Base-by-base conservation (phyloP, 768 basidiomycete genomes). In the Galerina sulciceps region DNA sequence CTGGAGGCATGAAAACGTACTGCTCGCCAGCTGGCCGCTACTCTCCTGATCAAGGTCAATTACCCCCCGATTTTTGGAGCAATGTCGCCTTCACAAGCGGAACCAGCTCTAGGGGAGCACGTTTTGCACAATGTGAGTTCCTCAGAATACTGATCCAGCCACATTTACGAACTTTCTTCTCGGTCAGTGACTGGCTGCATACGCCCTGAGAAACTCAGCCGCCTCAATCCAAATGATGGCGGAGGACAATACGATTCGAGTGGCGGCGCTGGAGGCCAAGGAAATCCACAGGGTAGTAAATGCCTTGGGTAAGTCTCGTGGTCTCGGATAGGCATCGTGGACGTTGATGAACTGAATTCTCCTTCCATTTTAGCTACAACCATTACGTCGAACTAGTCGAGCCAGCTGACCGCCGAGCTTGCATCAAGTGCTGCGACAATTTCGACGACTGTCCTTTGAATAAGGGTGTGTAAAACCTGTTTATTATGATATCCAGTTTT, bases 321-420 rank as follows among this genome's bases (percentile, higher is more conserved):
- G 17, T 38, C 17, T 52, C 6, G 4, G n/a, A 35, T 37, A 40
- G 20, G n/a, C 17, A 44, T 36, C 6, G 15, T 22, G 42, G 3
- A 22, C 34, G 37, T n/a, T 22, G 36, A 46, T 6, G 6, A 10
- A 37, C 14, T 53, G 14, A 31, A 17, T 47, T 41, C n/a, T 18
- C 14, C 34, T 41, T 26, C 35, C 41, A 38, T 36, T 41, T 10
- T 41, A 81, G 80, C 4, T 85, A 83, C 65, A 83, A 85, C 18
- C 82, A 84, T 66, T 85, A 84, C 60, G 83, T 85, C 36, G 83
- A 85, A 62, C 73, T 85, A 23, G 76, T 85, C 17, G 84, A 85
- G 60, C 84, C 83, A 18, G 71, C 70, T 35, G 81, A 71, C 13
- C 64, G 66, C 2, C 79, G 84, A 2, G 83, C 83, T 10, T 85